Percentiles rank a stretch among this genome's conserved stretches.
Conservation (phyloP, 164 flowering plant species). For the Aristolochia fimbriata region DNA sequence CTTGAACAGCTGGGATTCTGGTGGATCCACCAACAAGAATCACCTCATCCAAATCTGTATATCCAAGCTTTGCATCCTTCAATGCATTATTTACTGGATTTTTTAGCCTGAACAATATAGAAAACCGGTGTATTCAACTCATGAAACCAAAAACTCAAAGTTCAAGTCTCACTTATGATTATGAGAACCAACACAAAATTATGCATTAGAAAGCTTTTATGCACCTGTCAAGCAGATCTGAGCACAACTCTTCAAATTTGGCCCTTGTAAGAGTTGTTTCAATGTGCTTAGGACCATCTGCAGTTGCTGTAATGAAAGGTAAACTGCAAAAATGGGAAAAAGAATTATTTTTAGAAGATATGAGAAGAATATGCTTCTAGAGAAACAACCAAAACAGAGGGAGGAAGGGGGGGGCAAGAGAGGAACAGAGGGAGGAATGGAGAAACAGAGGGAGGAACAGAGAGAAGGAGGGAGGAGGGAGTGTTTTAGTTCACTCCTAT, state of each 20-base stretch:
- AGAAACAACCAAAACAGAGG: neutral
- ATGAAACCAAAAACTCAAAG: too few species aligned
- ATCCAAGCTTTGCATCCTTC: constrained; percentile 68
- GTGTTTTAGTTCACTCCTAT: neutral
- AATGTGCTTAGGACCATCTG: constrained; percentile 80
- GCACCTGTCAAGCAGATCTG: constrained; percentile 73
- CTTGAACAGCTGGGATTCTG: constrained; percentile 77
- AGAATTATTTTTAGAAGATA: neutral
- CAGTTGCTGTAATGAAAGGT: constrained; percentile 80
- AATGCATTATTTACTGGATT: constrained; percentile 56
- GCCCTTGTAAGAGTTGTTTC: constrained; percentile 77
- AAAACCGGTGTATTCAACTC: neutral
- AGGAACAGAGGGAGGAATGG: too few species aligned
- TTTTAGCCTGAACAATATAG: constrained; percentile 27
- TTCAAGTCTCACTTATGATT: too few species aligned
- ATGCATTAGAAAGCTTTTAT: neutral
- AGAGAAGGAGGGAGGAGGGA: neutral
- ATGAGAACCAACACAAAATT: too few species aligned
- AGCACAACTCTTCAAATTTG: constrained; percentile 80
- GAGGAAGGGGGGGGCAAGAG: neutral
- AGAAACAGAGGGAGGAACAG: too few species aligned
- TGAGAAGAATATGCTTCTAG: neutral
- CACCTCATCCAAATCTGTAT: constrained; percentile 70
- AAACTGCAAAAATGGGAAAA: constrained; percentile 29
- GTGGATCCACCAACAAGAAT: constrained; percentile 84